These are phyloP conservation scores for Mesembryanthemum crystallinum DNA, from an alignment of 148 eudicot genomes.

Conservation along the genomic window DNA sequence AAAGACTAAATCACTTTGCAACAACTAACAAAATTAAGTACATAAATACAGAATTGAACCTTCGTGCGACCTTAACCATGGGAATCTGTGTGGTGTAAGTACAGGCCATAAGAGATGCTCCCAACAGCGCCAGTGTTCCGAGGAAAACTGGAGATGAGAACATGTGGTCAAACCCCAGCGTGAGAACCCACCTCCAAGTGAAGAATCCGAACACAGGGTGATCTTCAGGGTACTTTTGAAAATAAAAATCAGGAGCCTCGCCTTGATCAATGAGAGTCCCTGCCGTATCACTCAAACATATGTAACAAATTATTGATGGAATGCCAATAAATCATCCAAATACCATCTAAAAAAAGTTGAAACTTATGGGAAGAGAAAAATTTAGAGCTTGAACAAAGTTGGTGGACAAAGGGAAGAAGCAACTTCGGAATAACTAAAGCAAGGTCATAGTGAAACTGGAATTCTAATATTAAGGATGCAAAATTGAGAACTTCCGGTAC, in stretches of 20 bases:
- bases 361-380: neutral
- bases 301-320: neutral
- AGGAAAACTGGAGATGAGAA: slow-evolving; percentile 91
- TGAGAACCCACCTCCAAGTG: slow-evolving; percentile 84
- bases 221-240: slow-evolving; percentile 79
- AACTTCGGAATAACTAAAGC: neutral
- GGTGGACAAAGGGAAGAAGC: neutral
- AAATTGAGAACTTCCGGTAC: too few relatives aligned
- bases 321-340: neutral
- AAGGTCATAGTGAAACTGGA: neutral
- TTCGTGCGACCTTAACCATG: slow-evolving; percentile 90
- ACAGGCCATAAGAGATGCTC: slow-evolving; percentile 92
- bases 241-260: slow-evolving; percentile 77
- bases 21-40: neutral
- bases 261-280: slow-evolving; percentile 93
- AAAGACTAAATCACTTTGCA: neutral
- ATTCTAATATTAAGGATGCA: too few relatives aligned
- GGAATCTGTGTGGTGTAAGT: slow-evolving; percentile 97
- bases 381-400: neutral
- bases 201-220: slow-evolving; percentile 83
- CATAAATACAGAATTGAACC: slow-evolving; percentile 40
- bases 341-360: neutral
- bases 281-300: slow-evolving; percentile 25
- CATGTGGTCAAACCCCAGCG: slow-evolving; percentile 92
- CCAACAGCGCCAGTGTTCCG: slow-evolving; percentile 59